Evolutionary conservation across 2,329 filamentous ascomycete species (phyloP).

Genomic region (Sphaceloma murrayae): DNA sequence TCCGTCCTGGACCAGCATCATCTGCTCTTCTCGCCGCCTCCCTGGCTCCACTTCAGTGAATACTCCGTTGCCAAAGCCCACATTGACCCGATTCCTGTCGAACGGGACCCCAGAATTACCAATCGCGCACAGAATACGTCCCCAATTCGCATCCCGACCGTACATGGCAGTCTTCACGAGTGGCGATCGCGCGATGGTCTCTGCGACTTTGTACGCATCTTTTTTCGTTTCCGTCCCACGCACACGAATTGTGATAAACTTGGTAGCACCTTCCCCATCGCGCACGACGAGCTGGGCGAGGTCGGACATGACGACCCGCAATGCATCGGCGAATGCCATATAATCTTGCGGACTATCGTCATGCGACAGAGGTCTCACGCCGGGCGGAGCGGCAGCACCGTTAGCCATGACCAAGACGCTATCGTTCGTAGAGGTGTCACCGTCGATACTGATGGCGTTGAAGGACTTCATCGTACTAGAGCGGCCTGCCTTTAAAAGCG

Average conservation of each 20-base stretch:
- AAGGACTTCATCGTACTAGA: constrained; percentile 81
- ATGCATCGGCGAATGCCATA: constrained; percentile 59
- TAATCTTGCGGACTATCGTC: constrained; percentile 39
- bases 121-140: constrained; percentile 87
- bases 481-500: constrained; percentile 63
- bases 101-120: constrained; percentile 69
- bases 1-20: constrained; percentile 60
- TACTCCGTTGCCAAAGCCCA: constrained; percentile 53
- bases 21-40: constrained; percentile 67
- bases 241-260: constrained; percentile 90
- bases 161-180: constrained; percentile 97
- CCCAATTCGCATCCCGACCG: constrained; percentile 97
- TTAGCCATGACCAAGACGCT: constrained; percentile 93
- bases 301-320: constrained; percentile 70
- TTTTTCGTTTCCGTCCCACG: constrained; percentile 59
- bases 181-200: constrained; percentile 79
- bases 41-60: constrained; percentile 38
- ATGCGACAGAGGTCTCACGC: neutral
- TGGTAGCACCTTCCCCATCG: constrained; percentile 94
- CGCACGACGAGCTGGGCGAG: constrained; percentile 89
- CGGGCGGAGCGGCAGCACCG: constrained; percentile 54
- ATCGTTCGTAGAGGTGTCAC: constrained; percentile 96
- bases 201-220: constrained; percentile 69
- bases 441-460: constrained; percentile 94
- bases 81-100: constrained; percentile 59